phyloP scores from a whole-genome alignment of 2,329 filamentous ascomycete species.

The Phyllosticta paracitricarpa region DNA sequence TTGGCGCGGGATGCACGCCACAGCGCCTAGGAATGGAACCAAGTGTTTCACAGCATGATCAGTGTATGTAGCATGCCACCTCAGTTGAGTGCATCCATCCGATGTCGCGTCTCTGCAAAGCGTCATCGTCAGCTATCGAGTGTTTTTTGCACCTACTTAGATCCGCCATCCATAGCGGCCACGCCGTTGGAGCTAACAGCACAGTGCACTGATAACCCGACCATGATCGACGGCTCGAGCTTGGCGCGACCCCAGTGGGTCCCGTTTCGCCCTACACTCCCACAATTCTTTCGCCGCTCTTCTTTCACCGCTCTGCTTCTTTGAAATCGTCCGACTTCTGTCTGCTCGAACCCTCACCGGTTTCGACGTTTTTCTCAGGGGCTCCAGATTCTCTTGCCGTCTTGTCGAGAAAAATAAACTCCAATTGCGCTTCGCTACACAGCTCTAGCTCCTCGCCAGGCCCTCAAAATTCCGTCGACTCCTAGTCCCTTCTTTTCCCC shows the following conservation, averaged over 20 bases:
- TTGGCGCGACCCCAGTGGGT: background rate
- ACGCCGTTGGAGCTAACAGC: background rate
- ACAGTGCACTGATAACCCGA: too few relatives aligned
- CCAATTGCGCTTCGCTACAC: background rate
- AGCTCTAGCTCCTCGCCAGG: background rate
- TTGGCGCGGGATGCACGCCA: background rate
- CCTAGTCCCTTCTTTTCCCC: background rate
- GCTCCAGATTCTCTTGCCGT: background rate
- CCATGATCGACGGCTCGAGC: background rate
- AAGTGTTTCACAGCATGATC: background rate
- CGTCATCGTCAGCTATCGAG: too few relatives aligned
- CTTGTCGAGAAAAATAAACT: background rate
- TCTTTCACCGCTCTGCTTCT: slow-evolving; percentile 3
- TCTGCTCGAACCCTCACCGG: background rate
- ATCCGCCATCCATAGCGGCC: background rate
- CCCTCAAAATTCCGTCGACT: background rate
- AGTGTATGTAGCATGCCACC: too few relatives aligned
- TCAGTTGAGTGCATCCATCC: too few relatives aligned
- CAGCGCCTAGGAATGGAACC: background rate
- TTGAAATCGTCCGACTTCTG: background rate
- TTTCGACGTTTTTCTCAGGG: background rate
- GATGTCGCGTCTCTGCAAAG: too few relatives aligned
- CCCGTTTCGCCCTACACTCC: background rate
- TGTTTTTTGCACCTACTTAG: background rate
- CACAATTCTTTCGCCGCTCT: background rate